Evolutionary conservation across 805 yeast genomes (phyloP), one percentile per base, ranked within the genome.

Genomic region (Lachancea thermotolerans): DNA sequence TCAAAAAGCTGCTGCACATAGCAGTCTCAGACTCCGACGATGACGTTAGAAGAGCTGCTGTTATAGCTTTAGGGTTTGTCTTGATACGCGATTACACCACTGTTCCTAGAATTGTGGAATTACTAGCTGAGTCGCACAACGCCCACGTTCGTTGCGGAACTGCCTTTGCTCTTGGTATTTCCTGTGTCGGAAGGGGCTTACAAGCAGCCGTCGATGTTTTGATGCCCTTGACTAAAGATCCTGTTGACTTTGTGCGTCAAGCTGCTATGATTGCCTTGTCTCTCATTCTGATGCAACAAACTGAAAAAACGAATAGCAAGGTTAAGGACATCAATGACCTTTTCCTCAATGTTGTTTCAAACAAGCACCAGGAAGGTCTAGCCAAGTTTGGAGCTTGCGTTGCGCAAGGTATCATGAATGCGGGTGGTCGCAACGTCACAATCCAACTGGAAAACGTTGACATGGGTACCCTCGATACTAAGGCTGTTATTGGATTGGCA

Each of bases 131-230:
- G 66, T 86, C 96, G 1, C 97, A 93, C 66, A 93, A 93, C 64
- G 96, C 99, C 11, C 97, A 93, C 62, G 98, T 93, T 32, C 85
- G 99, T 65, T 93, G 93, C 63, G 99, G 99, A 71, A 86, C 97
- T 29, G 96, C 98, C 1, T 73, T 93, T 79, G 99, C 99, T 0
- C 75, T 93, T 51, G 99, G 97, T 68, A 86, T 93, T 50, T 81
- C 98, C 2, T 90, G 98, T 73, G 96, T 97, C 18, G 99, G 99
- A 39, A 82, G 93, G 61, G 93, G 90, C 2, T 70, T 85, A 45
- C 79, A 82, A 47, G 81, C 91, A 34, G 98, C 99, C 0, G 77
- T 93, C 51, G 96, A 89, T 48, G 89, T 93, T 14, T 75, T 93
- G 53, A 95, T 87, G 68, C 96, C 97, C 30, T 76, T 93, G 70